Percentiles rank a stretch among this genome's conserved stretches.
phyloP scores from a whole-genome alignment of 768 basidiomycete species.

The Imleria badia region DNA sequence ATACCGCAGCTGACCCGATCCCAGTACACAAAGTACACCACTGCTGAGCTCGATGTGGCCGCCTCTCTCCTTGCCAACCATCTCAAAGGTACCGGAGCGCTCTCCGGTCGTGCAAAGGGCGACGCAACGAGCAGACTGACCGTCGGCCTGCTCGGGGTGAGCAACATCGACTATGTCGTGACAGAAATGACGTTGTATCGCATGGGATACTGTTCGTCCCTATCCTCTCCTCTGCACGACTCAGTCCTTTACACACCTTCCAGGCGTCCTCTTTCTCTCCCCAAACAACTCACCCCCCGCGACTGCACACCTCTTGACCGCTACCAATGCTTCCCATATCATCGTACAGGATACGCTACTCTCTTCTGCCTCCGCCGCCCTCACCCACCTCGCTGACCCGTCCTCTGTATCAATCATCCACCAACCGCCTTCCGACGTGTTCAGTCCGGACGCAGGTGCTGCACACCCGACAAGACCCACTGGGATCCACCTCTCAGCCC shows the following conservation, averaged over 20 bases:
- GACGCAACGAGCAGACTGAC: slow-evolving; percentile 26
- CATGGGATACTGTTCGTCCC: slow-evolving; percentile 31
- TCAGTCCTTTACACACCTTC: neutral
- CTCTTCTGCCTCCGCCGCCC: slow-evolving; percentile 15
- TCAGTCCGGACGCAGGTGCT: slow-evolving; percentile 14
- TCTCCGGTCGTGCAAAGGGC: slow-evolving; percentile 25
- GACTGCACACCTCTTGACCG: slow-evolving; percentile 42
- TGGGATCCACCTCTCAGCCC: slow-evolving; percentile 24
- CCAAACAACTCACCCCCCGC: slow-evolving; percentile 47
- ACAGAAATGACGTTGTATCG: slow-evolving; percentile 28
- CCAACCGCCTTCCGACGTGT: slow-evolving; percentile 22
- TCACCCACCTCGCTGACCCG: slow-evolving; percentile 18
- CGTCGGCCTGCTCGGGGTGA: slow-evolving; percentile 26
- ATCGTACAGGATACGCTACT: slow-evolving; percentile 20
- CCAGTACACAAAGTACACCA: slow-evolving; percentile 28
- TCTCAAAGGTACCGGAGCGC: slow-evolving; percentile 14
- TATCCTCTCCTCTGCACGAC: neutral
- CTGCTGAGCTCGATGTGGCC: slow-evolving; percentile 23
- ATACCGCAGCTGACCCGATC: neutral
- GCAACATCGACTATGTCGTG: slow-evolving; percentile 29
- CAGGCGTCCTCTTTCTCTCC: slow-evolving; percentile 37
- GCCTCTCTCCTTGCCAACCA: slow-evolving; percentile 29
- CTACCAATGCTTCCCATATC: slow-evolving; percentile 21
- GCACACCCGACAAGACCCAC: slow-evolving; percentile 20
- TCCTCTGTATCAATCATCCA: slow-evolving; percentile 22